Evolutionary conservation across 768 basidiomycete genomes (phyloP).

Genomic region (Ramaria rubella): DNA sequence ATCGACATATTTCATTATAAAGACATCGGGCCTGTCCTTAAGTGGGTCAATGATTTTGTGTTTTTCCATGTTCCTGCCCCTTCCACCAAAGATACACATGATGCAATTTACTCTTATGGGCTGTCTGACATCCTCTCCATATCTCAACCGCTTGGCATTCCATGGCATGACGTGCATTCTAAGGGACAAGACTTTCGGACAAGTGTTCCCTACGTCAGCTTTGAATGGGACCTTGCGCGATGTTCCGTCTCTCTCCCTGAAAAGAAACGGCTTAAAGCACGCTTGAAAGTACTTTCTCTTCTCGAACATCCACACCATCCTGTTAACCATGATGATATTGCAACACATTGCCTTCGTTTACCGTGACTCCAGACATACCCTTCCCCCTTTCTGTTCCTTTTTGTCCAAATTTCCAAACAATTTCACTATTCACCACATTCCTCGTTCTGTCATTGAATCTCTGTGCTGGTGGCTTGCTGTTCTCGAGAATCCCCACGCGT

Average conservation of each 20-base stretch:
- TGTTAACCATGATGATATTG: background rate
- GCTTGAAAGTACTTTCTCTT: background rate
- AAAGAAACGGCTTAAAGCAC: background rate
- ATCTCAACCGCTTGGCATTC: background rate
- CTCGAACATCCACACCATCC: background rate
- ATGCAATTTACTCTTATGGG: background rate
- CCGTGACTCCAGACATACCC: background rate
- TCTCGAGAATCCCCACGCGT: background rate
- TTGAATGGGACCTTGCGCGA: background rate
- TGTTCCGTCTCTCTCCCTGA: background rate
- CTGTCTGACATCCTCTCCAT: background rate
- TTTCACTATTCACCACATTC: background rate
- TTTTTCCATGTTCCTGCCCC: slow-evolving; percentile 18
- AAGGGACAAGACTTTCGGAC: background rate
- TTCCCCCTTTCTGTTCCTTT: background rate
- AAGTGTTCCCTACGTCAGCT: background rate
- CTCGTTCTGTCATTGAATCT: background rate
- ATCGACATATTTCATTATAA: slow-evolving; percentile 20
- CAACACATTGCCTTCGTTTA: background rate
- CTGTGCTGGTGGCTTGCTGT: background rate
- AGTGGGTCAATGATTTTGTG: slow-evolving; percentile 34
- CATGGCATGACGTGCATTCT: background rate
- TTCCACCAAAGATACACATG: background rate
- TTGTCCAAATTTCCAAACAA: background rate
- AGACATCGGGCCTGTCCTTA: slow-evolving; percentile 19